Evolutionary conservation across 23 red algal genomes (phyloP).

Genomic region (Rhodosorus marinus): DNA sequence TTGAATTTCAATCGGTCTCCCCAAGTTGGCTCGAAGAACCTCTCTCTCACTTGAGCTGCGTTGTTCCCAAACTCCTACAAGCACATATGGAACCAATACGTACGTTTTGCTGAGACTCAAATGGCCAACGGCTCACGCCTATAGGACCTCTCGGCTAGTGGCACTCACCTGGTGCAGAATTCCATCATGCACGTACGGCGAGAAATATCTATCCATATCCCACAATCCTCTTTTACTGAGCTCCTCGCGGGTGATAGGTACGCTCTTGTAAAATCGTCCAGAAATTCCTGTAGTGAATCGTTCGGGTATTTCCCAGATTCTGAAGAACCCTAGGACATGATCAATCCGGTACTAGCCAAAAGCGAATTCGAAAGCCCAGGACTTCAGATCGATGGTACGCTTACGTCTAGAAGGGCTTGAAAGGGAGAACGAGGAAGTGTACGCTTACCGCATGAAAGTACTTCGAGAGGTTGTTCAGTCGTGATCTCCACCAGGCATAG

Average conservation of each 20-base stretch:
- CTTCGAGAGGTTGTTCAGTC: slow-evolving; percentile 56
- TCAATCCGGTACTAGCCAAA: slow-evolving; percentile 91
- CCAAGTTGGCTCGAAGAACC: slow-evolving; percentile 56
- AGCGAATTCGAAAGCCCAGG: too few species aligned
- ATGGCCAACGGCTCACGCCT: too few species aligned
- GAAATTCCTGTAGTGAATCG: slow-evolving; percentile 25
- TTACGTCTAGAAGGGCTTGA: too few species aligned
- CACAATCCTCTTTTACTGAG: slow-evolving; percentile 62
- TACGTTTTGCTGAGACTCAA: too few species aligned
- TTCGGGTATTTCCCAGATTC: slow-evolving; percentile 84
- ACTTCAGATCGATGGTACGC: too few species aligned
- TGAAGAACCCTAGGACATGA: slow-evolving; percentile 86
- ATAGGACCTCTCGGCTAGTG: too few species aligned
- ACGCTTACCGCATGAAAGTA: slow-evolving; percentile 96
- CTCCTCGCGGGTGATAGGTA: slow-evolving; percentile 35
- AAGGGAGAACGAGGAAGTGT: too few species aligned
- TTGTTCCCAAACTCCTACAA: slow-evolving; percentile 66
- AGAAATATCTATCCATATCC: slow-evolving; percentile 72
- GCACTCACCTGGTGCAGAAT: slow-evolving; percentile 34
- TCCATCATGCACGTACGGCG: slow-evolving; percentile 57
- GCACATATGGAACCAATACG: too few species aligned
- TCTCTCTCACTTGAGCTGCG: slow-evolving; percentile 31
- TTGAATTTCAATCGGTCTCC: slow-evolving; percentile 55
- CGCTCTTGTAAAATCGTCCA: slow-evolving; percentile 44
- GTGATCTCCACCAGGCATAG: slow-evolving; percentile 80